Percentiles rank a stretch among this genome's conserved stretches.
phyloP scores from a whole-genome alignment of 2,329 filamentous ascomycete genomes.

The Pseudogymnoascus sp. region DNA sequence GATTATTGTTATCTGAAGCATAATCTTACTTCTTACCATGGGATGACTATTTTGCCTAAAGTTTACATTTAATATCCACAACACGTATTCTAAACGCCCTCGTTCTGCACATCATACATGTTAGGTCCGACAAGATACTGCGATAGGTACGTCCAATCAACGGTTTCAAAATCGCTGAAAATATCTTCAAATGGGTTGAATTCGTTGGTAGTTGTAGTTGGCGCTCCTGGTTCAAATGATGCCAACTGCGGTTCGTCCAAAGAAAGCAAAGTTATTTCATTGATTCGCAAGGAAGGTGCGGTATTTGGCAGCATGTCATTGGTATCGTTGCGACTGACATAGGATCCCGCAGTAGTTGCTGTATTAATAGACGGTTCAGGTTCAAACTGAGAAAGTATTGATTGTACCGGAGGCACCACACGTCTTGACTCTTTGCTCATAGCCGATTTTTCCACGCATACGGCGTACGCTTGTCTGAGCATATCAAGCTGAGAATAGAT shows the following conservation, averaged over 20 bases:
- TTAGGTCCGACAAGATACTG: not conserved
- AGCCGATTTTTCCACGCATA: slow-evolving; percentile 14
- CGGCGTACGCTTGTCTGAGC: slow-evolving; percentile 6
- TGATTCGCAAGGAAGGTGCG: not conserved
- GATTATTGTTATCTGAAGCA: not conserved
- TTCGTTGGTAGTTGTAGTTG: slow-evolving; percentile 11
- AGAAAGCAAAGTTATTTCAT: not conserved
- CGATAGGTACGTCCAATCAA: slow-evolving; percentile 16
- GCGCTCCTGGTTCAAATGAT: slow-evolving; percentile 4
- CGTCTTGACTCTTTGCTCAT: slow-evolving; percentile 14
- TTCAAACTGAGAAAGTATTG: not conserved
- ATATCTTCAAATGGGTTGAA: slow-evolving; percentile 20
- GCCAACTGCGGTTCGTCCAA: slow-evolving; percentile 3
- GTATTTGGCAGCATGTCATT: not conserved
- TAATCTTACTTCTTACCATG: not conserved
- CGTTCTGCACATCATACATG: not conserved
- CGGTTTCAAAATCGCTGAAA: slow-evolving; percentile 15
- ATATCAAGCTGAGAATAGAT: slow-evolving; percentile 6
- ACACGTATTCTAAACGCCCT: not conserved
- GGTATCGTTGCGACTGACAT: not conserved
- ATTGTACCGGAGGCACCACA: not conserved
- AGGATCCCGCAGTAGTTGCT: slow-evolving; percentile 15
- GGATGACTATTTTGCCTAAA: not conserved
- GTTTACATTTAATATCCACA: not conserved
- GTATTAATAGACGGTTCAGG: slow-evolving; percentile 8